Base-by-base conservation (phyloP, 1,139 yeast species). In the Ogataea hybrid region DNA sequence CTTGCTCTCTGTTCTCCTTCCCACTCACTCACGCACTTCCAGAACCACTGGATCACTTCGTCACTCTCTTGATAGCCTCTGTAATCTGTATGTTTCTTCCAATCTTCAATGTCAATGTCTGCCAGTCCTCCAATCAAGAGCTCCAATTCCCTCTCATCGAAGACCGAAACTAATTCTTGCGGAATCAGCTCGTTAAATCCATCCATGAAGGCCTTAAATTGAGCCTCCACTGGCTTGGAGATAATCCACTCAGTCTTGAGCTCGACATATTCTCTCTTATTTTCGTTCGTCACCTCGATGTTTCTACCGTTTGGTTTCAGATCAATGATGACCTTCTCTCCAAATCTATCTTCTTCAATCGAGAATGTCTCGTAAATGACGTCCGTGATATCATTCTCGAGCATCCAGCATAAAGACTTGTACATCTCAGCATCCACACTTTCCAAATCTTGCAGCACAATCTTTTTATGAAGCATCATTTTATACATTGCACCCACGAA, bases 41-140 rank as follows among this genome's bases (percentile, higher is more conserved):
- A 92, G 77, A 92, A 92, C 97, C 97, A 92, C 70, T 89, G 95
- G 52, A 92, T 83, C 42, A 89, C 96, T 68, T 89, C 96, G 67
- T 94, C 98, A 52, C 79, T 81, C 68, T 92, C 98, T 62, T 89
- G 94, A 68, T 90, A 92, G 7, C 98, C 98, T 69, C 98, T 80
- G 68, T 92, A 92, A 65, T 92, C 98, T 22, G 98, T 92, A 65
- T 92, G 97, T 65, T 89, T 90, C 69, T 89, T 90, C 99, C 99
- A 92, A 69, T 92, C 99, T 55, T 89, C 97, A 47, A 89, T 85
- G 65, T 92, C 98, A 58, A 92, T 92, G 60, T 92, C 98, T 2
- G 97, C 95, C 61, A 92, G 82, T 64, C 99, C 99, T 63, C 98
- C 98, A 66, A 92, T 94, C 62, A 92, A 77, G 61, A 94, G 72